Evolutionary conservation across 2,329 filamentous ascomycete genomes (phyloP), one percentile per base, ranked within the genome.

Genomic region (Cercospora sojina): DNA sequence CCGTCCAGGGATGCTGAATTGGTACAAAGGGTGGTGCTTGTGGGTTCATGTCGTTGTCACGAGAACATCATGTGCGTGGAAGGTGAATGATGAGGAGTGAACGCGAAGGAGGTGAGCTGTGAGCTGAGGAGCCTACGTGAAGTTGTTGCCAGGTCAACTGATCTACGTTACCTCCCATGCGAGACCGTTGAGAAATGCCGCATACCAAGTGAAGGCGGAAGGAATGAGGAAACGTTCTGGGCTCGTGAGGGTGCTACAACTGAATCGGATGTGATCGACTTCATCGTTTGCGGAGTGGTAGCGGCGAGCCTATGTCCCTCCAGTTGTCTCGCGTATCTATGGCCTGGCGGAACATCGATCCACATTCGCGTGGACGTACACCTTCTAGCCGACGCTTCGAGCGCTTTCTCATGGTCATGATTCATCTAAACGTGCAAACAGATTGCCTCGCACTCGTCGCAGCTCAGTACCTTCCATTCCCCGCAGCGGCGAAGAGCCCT

Each of bases 111-210:
- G 18, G 43, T 13, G 43, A 49, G 43, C 43, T 38, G 47, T 27
- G 47, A 51, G 51, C 51, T 56, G 51, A 56, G 23, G 51, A 27
- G 25, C 51, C 29, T 29, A 25, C 23, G 51, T 29, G 51, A 31
- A 56, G 23, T 16, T 56, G 51, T 56, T 32, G 51, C 51, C 51
- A 27, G 20, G 51, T 56, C 51, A 56, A 56, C 51, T 56, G 51
- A 56, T 27, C 18, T 31, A 12, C 27, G 16, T 23, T 49, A 6
- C 5, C 43, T 49, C 43, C 43, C 43, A 23, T 49, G 43, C 43
- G 43, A 49, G 18, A 47, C 43, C 43, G 51, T 29, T 56, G 25
- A 27, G 25, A 23, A n/a, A 56, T 31, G 25, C 13, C 51, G 16
- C 51, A 18, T 56, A 56, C 23, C 51, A 29, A 31, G 51, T 56